Conservation (phyloP, 352 stramenopile species). For the Phytopythium aichiense region DNA sequence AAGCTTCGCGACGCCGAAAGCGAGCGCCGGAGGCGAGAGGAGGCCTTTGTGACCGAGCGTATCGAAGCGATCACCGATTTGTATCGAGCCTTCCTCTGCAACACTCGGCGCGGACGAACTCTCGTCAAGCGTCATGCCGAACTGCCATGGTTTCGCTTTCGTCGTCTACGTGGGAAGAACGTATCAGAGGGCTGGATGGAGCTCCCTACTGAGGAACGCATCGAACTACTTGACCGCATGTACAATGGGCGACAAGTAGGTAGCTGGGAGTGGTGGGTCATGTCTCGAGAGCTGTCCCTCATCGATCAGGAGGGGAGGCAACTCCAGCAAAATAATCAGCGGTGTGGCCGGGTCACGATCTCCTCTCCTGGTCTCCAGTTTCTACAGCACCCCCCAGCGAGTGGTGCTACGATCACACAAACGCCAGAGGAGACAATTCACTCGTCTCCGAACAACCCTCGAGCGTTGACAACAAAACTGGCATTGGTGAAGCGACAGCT, state of each 20-base stretch:
- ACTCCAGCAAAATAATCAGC: neutral
- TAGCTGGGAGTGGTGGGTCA: neutral
- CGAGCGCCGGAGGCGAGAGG: constrained; percentile 15
- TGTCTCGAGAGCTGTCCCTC: neutral
- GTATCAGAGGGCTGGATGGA: neutral
- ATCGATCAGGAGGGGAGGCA: neutral
- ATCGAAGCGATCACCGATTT: neutral
- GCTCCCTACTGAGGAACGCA: neutral
- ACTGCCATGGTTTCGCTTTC: constrained; percentile 23
- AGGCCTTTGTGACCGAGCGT: constrained; percentile 16
- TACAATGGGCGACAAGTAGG: neutral
- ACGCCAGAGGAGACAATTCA: neutral
- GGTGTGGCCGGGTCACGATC: neutral
- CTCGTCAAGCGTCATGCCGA: constrained; percentile 21
- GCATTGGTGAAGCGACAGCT: neutral
- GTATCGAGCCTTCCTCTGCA: constrained; percentile 18
- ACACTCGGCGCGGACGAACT: constrained; percentile 12
- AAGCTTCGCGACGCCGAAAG: constrained; percentile 4
- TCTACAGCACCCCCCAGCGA: neutral
- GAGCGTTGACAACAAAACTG: neutral
- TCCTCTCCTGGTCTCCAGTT: neutral
- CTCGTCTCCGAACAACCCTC: neutral
- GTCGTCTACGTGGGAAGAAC: constrained; percentile 7
- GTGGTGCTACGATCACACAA: neutral
- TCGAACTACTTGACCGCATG: neutral